Evolutionary conservation across 768 basidiomycete genomes (phyloP).

Genomic region (Strobilomyces dryophilus): DNA sequence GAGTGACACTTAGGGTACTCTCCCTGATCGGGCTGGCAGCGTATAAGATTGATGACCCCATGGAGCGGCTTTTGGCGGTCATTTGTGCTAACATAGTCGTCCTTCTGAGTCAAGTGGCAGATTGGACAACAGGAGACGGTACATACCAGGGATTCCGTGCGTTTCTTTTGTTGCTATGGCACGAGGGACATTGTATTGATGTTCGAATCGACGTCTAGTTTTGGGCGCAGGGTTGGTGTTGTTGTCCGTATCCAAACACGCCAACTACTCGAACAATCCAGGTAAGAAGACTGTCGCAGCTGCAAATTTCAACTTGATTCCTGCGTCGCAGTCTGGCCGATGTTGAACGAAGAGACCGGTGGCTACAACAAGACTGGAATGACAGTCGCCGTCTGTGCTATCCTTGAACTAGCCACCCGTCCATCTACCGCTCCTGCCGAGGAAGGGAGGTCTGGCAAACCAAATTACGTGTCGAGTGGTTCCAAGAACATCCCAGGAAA

Average conservation of each 20-base stretch:
- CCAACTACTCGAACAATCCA: constrained; percentile 80
- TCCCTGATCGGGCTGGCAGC: constrained; percentile 52
- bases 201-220: constrained; percentile 38
- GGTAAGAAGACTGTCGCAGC: constrained; percentile 31
- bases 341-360: constrained; percentile 59
- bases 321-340: constrained; percentile 63
- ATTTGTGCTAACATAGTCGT: constrained; percentile 48
- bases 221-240: constrained; percentile 62
- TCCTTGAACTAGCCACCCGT: constrained; percentile 52
- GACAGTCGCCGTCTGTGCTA: constrained; percentile 50
- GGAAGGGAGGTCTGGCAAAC: background rate
- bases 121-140: constrained; percentile 46
- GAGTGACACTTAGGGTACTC: constrained; percentile 43
- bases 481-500: constrained; percentile 11
- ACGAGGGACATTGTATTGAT: background rate
- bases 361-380: constrained; percentile 71
- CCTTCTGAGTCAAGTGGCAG: constrained; percentile 47
- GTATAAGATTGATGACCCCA: constrained; percentile 47
- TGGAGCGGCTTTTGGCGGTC: constrained; percentile 54
- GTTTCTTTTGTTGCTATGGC: constrained; percentile 20
- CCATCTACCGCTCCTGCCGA: constrained; percentile 17
- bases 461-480: background rate
- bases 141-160: constrained; percentile 47
- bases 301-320: constrained; percentile 1
- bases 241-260: constrained; percentile 67